Evolutionary conservation across 805 yeast genomes (phyloP).

Genomic region (Myxozyma udenii): DNA sequence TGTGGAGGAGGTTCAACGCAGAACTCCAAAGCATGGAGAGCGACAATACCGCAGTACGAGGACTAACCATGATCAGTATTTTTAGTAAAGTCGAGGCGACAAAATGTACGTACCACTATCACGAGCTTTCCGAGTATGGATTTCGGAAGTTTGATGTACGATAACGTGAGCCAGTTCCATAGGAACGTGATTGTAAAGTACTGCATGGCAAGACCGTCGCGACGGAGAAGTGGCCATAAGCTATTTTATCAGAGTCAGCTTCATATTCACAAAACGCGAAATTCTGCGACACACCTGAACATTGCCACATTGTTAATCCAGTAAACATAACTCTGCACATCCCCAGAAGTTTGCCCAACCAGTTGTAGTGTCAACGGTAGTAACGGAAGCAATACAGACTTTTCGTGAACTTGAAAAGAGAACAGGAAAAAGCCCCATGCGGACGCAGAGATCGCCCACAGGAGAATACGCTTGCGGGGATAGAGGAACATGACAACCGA

Average conservation of each 20-base stretch:
- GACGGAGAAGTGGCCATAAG: constrained; percentile 78
- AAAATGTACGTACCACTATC: constrained; percentile 45
- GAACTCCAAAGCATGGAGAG: constrained; percentile 55
- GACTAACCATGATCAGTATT: no score
- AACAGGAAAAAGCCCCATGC: constrained; percentile 87
- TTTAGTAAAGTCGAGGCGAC: no score
- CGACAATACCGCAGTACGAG: constrained; percentile 48
- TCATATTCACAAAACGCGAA: not conserved
- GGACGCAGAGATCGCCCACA: constrained; percentile 77
- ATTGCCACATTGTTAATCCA: constrained; percentile 86
- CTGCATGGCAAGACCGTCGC: constrained; percentile 72
- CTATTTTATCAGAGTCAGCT: constrained; percentile 35
- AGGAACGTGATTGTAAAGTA: constrained; percentile 58
- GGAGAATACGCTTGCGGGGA: constrained; percentile 50
- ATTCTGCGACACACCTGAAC: constrained; percentile 46
- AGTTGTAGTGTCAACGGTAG: constrained; percentile 74
- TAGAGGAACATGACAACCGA: constrained; percentile 49
- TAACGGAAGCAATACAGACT: constrained; percentile 81
- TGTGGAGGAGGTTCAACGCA: constrained; percentile 35
- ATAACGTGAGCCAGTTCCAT: constrained; percentile 79
- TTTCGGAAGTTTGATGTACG: constrained; percentile 50
- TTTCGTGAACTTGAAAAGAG: constrained; percentile 95
- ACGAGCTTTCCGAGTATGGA: constrained; percentile 49
- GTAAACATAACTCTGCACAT: constrained; percentile 43
- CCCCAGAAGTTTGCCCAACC: constrained; percentile 37